These are phyloP conservation scores for Salvia splendens DNA, from an alignment of 257 asterid genomes.

Conservation along the genomic window DNA sequence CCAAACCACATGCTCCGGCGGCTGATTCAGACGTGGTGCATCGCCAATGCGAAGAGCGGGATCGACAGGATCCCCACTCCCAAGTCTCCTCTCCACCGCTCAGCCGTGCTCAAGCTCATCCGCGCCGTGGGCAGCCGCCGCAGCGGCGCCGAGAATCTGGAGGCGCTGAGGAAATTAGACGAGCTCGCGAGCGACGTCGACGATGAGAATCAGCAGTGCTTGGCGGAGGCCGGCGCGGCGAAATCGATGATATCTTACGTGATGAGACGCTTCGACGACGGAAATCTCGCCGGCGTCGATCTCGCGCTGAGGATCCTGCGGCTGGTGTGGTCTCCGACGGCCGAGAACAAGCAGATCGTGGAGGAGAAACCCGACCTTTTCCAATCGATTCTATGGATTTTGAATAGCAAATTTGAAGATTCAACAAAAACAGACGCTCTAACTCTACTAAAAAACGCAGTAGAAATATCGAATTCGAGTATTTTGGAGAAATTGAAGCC, in stretches of 20 bases:
- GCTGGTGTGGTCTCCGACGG: constrained; percentile 50
- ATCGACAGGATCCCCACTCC: constrained; percentile 82
- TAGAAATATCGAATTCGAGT: constrained; percentile 34
- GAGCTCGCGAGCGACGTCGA: constrained; percentile 55
- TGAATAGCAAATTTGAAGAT: constrained; percentile 28
- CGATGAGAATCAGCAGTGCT: constrained; percentile 50
- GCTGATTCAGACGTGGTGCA: constrained; percentile 84
- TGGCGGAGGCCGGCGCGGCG: constrained; percentile 62
- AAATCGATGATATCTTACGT: constrained; percentile 50
- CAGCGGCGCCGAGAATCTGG: background rate
- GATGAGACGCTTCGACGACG: constrained; percentile 41
- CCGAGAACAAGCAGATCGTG: constrained; percentile 45
- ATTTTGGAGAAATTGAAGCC: constrained; percentile 38
- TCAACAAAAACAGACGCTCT: constrained; percentile 47
- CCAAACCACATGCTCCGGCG: constrained; percentile 90
- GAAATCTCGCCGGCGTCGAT: constrained; percentile 41
- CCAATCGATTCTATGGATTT: constrained; percentile 51
- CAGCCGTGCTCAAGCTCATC: constrained; percentile 49
- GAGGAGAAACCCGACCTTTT: constrained; percentile 46
- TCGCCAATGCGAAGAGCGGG: constrained; percentile 56
- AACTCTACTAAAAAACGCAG: constrained; percentile 35
- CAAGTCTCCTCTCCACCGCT: constrained; percentile 48
- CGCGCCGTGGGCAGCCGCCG: constrained; percentile 40
- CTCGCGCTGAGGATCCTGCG: constrained; percentile 54
- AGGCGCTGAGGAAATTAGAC: constrained; percentile 48